Base-by-base conservation (phyloP, 169 alveolate genomes). In the Miamiensis avidus region DNA sequence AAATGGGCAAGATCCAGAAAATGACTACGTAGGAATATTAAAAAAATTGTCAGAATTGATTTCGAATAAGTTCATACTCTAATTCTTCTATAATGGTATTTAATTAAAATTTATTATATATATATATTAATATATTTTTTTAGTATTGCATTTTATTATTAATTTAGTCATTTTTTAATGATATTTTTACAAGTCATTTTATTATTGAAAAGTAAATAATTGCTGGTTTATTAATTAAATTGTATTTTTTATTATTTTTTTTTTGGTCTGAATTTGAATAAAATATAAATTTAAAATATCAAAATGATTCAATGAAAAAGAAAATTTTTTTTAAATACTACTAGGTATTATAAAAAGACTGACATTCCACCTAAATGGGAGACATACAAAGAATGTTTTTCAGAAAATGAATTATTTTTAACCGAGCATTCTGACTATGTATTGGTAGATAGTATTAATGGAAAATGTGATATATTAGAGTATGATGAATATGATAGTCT, bases 401-500 rank as follows among this genome's bases (percentile, higher is more conserved):
- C 89, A 69, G 89, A 84, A 29, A 79, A 84, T 74, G 92, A 88
- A 84, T 69, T 88, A 84, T 88, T 88, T 72, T 83, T 84, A 33
- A 88, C 89, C 30, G 87, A 88, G 74, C 92, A 88, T 81, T 79
- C 78, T 34, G 92, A 88, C 84, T 79, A 79, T 25, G 81, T 83
- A 65, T 88, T 76, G 69, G 87, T 88, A 28, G 92, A 88, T 74
- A 79, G 89, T 65, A 88, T 88, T 20, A 79, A 84, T 75, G 87
- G 81, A 74, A 84, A 81, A 73, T 84, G 87, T 75, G 84, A 89
- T 72, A 85, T 86, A 34, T 85, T 74, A 69, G 64, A 83, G n/a
- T 88, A 84, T 84, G 87, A 88, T 49, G 89, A 88, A 84, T 88
- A 88, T 81, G 92, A 88, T 81, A 32, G 75, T 32, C 65, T 88